Percentiles rank a stretch among this genome's conserved stretches.
phyloP scores from a whole-genome alignment of 176 grass and related monocot genomes.

The Tillandsia leiboldiana region DNA sequence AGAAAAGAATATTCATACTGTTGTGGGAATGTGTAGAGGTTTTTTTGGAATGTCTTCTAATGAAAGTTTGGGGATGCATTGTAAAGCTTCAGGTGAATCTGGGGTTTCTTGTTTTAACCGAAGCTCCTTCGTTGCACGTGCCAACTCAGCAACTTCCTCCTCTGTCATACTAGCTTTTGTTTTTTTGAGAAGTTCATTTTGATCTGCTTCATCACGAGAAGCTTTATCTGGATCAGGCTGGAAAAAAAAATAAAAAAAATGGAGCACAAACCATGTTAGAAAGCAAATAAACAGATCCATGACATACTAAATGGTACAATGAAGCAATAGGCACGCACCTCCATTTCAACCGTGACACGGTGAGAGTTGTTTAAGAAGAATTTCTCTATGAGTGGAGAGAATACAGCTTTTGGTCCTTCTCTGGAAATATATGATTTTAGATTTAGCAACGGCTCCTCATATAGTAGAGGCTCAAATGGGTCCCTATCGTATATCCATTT shows the following conservation, averaged over 20 bases:
- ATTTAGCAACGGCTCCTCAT: constrained; percentile 71
- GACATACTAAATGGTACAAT: not conserved
- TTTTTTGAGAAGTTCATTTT: constrained; percentile 67
- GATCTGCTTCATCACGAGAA: no score
- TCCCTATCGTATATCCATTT: constrained; percentile 99
- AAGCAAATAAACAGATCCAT: not conserved
- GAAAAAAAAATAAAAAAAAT: constrained; percentile 9
- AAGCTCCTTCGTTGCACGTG: constrained; percentile 71
- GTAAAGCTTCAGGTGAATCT: no score
- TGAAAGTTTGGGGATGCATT: no score
- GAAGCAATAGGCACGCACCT: constrained; percentile 27
- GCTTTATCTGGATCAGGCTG: constrained; percentile 96
- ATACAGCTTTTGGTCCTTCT: constrained; percentile 88
- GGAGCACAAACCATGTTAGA: not conserved
- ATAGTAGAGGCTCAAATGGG: constrained; percentile 94
- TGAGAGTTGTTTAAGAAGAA: constrained; percentile 82
- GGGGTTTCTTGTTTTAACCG: constrained; percentile 94
- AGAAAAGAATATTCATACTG: no score
- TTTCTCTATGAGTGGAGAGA: constrained; percentile 74
- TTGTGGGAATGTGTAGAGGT: constrained; percentile 60
- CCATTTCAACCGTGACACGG: constrained; percentile 84
- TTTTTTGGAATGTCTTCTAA: constrained; percentile 89
- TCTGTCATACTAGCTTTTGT: constrained; percentile 74
- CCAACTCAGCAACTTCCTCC: constrained; percentile 83
- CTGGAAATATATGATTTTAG: constrained; percentile 72